Conservation (phyloP, 257 asterid species). For the Solanum chmielewskii region DNA sequence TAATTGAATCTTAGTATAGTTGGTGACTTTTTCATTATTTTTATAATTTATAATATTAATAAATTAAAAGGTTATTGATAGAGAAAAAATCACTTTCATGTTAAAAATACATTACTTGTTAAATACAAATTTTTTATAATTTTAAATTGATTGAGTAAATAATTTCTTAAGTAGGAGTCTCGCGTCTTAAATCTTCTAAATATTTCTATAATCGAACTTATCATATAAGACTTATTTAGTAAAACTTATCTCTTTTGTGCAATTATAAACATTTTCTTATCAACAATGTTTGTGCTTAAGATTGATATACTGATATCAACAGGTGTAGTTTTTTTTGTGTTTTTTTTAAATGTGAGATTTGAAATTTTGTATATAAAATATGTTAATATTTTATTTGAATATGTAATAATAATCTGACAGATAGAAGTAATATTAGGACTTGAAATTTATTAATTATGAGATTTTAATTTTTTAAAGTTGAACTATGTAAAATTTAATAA, state of each 20-base stretch:
- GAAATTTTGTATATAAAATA: not conserved
- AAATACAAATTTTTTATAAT: not conserved
- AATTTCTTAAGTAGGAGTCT: not conserved
- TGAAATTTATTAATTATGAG: not conserved
- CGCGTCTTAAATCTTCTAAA: not conserved
- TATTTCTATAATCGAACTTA: no score
- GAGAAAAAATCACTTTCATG: not conserved
- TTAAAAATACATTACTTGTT: not conserved
- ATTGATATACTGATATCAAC: not conserved
- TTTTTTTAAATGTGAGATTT: not conserved
- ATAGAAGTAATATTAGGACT: rapidly evolving
- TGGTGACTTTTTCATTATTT: not conserved
- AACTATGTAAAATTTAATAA: not conserved
- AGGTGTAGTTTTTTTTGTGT: not conserved
- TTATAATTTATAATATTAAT: not conserved
- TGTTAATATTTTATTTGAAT: not conserved
- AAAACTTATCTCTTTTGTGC: not conserved
- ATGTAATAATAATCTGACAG: not conserved
- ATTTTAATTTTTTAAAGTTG: not conserved
- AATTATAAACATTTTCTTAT: not conserved
- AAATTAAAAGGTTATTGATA: no score
- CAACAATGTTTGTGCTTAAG: not conserved
- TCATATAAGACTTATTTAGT: no score
- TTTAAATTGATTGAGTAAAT: not conserved
- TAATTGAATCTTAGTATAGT: not conserved